Conservation (phyloP, 257 asterid species). For the Voacanga thouarsii region DNA sequence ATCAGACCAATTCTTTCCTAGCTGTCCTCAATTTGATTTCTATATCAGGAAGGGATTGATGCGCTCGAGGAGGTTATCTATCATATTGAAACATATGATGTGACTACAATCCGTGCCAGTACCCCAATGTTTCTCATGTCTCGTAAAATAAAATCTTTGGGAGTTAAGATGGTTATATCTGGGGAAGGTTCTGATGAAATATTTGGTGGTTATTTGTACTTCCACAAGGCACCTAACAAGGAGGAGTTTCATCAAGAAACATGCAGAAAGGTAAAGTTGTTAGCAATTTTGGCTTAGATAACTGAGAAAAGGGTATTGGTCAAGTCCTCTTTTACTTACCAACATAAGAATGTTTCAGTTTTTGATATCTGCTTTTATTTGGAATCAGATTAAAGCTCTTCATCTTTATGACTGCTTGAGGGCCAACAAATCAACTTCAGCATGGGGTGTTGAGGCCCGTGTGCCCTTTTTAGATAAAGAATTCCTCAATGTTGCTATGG, state of each 20-base stretch:
- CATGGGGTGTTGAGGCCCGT: slow-evolving; percentile 99
- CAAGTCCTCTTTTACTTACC: neutral
- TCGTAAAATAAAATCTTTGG: slow-evolving; percentile 87
- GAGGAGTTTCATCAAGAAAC: slow-evolving; percentile 93
- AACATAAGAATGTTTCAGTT: neutral
- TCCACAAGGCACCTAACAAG: slow-evolving; percentile 97
- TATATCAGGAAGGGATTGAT: slow-evolving; percentile 91
- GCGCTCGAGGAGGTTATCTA: slow-evolving; percentile 95
- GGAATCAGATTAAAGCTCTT: slow-evolving; percentile 85
- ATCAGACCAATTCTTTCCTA: slow-evolving; percentile 15
- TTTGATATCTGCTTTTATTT: slow-evolving; percentile 3
- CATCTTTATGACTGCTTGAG: slow-evolving; percentile 98
- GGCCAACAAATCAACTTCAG: slow-evolving; percentile 95
- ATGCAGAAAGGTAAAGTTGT: slow-evolving; percentile 70
- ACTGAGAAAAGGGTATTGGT: neutral
- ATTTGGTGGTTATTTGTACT: slow-evolving; percentile 94
- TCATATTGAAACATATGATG: slow-evolving; percentile 94
- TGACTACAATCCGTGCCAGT: slow-evolving; percentile 96
- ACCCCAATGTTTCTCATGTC: slow-evolving; percentile 99
- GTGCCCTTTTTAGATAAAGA: slow-evolving; percentile 98
- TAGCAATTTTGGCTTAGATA: neutral
- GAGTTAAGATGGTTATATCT: slow-evolving; percentile 97
- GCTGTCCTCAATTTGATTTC: slow-evolving; percentile 26
- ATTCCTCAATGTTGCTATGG: slow-evolving; percentile 82
- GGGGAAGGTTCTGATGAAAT: slow-evolving; percentile 99